phyloP scores from a whole-genome alignment of 495 filamentous ascomycete species.

The Aspergillus bridgeri region DNA sequence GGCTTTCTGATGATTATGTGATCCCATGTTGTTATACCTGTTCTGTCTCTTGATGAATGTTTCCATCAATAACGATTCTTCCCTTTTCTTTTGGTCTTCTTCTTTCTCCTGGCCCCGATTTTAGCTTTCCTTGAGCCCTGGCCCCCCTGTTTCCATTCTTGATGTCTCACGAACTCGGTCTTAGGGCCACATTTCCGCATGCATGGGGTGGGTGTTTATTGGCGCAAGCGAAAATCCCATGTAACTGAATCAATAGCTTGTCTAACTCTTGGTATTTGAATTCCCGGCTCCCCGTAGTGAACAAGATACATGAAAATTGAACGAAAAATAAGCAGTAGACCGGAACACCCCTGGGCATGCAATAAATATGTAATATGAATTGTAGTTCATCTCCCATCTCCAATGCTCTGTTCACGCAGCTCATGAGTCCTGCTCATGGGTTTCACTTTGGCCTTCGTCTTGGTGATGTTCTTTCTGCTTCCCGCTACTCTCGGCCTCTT shows the following conservation, averaged over 20 bases:
- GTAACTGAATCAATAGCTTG: conserved; percentile 26
- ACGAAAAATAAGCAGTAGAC: not conserved
- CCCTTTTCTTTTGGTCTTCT: not conserved
- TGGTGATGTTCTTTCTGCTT: conserved; percentile 18
- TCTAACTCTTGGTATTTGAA: not conserved
- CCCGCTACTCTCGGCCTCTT: conserved; percentile 45
- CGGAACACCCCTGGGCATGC: not conserved
- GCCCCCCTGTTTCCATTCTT: conserved; percentile 20
- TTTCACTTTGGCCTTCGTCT: conserved; percentile 21
- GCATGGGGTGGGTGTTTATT: conserved; percentile 48
- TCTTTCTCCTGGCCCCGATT: conserved; percentile 14
- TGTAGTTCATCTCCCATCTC: not conserved
- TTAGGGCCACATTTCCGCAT: conserved; percentile 34
- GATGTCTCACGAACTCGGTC: conserved; percentile 38
- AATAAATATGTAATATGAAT: not conserved
- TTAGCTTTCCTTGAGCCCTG: conserved; percentile 18
- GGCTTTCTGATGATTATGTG: conserved; percentile 21
- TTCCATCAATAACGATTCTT: conserved; percentile 8
- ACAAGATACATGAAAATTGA: not conserved
- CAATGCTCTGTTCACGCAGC: not conserved
- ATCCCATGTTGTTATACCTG: conserved; percentile 17
- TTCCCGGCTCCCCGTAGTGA: not conserved
- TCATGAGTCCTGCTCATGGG: conserved; percentile 7
- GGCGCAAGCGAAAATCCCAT: conserved; percentile 35
- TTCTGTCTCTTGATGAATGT: conserved; percentile 11